Evolutionary conservation across 2,329 filamentous ascomycete species (phyloP), one percentile per base, ranked within the genome.

Genomic region (Gnomoniopsis sp.): DNA sequence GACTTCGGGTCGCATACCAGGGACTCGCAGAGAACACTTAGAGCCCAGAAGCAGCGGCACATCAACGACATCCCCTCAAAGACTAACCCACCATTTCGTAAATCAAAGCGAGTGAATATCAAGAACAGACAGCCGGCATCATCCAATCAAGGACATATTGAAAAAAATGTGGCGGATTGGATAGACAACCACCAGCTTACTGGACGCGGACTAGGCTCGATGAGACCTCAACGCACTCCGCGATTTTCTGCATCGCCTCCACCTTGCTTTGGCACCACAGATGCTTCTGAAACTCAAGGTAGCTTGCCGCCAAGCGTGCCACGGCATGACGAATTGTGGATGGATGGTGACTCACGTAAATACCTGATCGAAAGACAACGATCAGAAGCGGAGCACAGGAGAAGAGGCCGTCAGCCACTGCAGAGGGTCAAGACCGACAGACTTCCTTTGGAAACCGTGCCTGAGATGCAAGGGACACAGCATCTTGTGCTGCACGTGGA

Each of bases 401-500:
- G 49, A 38, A 38, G 49, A 33, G 57, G 58, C 17, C 53, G 55
- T 7, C 66, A 59, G 51, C 64, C 59, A 38, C 58, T 55, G 21
- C 63, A 61, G 46, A 62, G 67, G 15, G 50, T 62, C 12, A 65
- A 58, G 48, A 68, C 64, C 10, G 63, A 67, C 30, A 59, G 57
- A 21, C 55, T 69, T 26, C 68, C 69, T 19, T 63, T 68, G 7
- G 68, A 69, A 49, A 63, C 53, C 2, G 63, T 62, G 7, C 62
- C 66, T 3, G 41, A 49, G 1, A 50, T 44, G 2, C 56, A 49
- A 10, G 51, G 61, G 34, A 64, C 64, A 6, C 53, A 59, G 12
- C 38, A 50, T 12, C 54, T 69, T 23, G 43, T 59, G 44, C 49
- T 67, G 41, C 59, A 48, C 8, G 11, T 67, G 36, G 22, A 36